Evolutionary conservation across 257 asterid species (phyloP), one percentile per base, ranked within the genome.

Genomic region (Rubia yunnanensis): DNA sequence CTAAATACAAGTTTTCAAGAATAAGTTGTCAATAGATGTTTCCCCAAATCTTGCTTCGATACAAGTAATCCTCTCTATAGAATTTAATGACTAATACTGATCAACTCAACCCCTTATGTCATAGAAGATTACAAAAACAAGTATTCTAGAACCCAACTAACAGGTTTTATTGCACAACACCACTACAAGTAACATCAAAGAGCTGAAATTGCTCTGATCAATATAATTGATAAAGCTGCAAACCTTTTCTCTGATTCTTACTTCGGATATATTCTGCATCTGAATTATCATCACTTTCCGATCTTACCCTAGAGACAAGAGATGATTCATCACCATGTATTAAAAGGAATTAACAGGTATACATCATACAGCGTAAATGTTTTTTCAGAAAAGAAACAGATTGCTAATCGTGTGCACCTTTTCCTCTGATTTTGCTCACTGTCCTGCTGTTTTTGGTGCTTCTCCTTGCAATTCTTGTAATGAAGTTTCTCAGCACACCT

Each of bases 401-500:
- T 38, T 6, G 14, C 54, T 17, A 70, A 4, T 70, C 35, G 6
- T 24, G 46, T 70, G 44, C 64, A 87, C 97, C 97, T 92, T 88
- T 86, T 87, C 79, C 78, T 83, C 62, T 15, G 70, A 22, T 66
- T 82, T 52, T 72, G 76, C 65, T 72, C 81, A 17, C 67, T 77
- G 73, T 78, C 86, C 48, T 32, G 80, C 76, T 41, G 69, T 74
- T 80, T 64, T 56, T 66, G 72, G 57, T 83, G 92, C 84, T 86
- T 84, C 74, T 89, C 97, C 73, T 89, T 89, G 78, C 60, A 84
- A 66, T 80, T 89, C 76, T 86, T 92, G 77, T 89, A 83, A 38
- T 72, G 78, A 62, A 92, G 99, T 91, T 87, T 92, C 83, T 82
- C 96, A 36, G 90, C 85, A 67, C 99, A 92, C 76, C 97, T 90